Percentiles rank a stretch among this genome's conserved stretches.
Conservation (phyloP, 768 basidiomycete genomes). For the Pisolithus tinctorius region DNA sequence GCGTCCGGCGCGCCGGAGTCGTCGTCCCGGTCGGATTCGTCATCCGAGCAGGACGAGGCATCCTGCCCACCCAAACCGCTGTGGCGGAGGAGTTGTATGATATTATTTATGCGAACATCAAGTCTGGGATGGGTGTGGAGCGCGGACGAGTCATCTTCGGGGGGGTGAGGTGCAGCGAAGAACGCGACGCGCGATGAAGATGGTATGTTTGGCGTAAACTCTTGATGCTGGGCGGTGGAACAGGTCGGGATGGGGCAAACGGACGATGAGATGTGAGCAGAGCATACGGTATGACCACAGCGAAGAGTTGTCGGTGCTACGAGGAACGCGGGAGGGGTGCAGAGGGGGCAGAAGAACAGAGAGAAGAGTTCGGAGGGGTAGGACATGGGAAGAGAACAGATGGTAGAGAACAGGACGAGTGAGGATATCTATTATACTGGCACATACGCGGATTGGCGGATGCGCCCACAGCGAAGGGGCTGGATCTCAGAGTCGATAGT, state of each 20-base stretch:
- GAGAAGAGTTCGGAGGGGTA: constrained; percentile 25
- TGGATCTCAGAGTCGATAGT: constrained; percentile 9
- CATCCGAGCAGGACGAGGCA: constrained; percentile 21
- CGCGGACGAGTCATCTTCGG: not conserved
- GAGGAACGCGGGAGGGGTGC: constrained; percentile 32
- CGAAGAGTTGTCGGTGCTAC: constrained; percentile 49
- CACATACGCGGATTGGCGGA: not conserved
- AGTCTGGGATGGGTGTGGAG: constrained; percentile 6
- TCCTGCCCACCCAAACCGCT: constrained; percentile 7
- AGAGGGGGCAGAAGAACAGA: constrained; percentile 51
- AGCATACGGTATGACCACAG: constrained; percentile 83
- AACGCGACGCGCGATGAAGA: constrained; percentile 29
- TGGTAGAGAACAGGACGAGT: not conserved
- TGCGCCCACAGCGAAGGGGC: constrained; percentile 1
- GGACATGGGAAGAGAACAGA: constrained; percentile 14
- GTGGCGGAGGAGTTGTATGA: constrained; percentile 39
- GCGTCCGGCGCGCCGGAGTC: constrained; percentile 24
- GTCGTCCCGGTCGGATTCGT: constrained; percentile 19
- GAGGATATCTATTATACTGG: not conserved
- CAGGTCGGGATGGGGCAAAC: constrained; percentile 34
- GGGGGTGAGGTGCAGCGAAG: constrained; percentile 30
- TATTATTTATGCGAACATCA: constrained; percentile 56
- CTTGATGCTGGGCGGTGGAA: constrained; percentile 11
- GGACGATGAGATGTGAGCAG: constrained; percentile 37
- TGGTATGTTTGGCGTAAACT: constrained; percentile 34